phyloP scores from a whole-genome alignment of 441 rosid species.

The Rhodomyrtus psidioides region DNA sequence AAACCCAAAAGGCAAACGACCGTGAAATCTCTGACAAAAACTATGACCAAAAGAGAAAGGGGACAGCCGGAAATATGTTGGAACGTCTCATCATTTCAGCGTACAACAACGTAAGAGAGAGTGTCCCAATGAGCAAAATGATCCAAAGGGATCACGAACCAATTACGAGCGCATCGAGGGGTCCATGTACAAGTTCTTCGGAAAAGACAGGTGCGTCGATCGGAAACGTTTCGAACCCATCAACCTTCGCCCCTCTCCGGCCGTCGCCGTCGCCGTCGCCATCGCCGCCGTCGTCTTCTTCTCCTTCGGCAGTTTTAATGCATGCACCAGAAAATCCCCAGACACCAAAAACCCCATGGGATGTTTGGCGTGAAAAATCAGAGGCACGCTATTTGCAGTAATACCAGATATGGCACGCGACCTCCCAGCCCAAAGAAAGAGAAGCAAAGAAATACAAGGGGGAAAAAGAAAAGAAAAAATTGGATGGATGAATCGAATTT shows the following conservation, averaged over 20 bases:
- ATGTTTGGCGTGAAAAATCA: not conserved
- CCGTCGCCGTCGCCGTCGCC: not conserved
- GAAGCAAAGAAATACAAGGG: not conserved
- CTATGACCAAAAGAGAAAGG: not conserved
- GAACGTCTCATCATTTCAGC: not conserved
- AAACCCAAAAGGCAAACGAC: not conserved
- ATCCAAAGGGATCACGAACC: not conserved
- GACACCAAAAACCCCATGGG: not conserved
- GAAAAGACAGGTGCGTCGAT: not conserved
- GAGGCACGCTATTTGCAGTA: not conserved
- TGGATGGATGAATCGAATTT: not conserved
- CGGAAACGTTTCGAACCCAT: not conserved
- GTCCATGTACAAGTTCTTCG: not conserved
- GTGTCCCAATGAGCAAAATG: not conserved
- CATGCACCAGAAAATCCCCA: not conserved
- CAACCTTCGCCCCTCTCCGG: not conserved
- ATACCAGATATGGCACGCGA: not conserved
- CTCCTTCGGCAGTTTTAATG: not conserved
- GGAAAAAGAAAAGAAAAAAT: not conserved
- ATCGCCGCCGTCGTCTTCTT: not conserved
- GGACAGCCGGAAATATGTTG: not conserved
- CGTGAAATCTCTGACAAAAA: not conserved
- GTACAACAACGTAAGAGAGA: not conserved
- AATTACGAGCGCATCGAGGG: too few relatives aligned
- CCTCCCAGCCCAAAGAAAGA: not conserved